Conservation (phyloP, 371 early-diverging fungal species). For the Circinella minor region DNA sequence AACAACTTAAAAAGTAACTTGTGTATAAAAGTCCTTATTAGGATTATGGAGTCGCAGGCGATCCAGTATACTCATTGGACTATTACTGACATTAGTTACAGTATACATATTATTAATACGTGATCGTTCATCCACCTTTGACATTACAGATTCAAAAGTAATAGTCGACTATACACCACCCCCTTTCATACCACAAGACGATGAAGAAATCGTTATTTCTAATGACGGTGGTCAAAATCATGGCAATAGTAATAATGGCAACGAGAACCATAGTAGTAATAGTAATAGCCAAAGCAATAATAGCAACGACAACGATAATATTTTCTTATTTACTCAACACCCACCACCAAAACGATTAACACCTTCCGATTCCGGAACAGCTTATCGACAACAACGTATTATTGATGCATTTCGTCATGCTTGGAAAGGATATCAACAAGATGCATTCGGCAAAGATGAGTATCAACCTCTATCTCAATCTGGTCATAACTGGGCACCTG, state of each 20-base stretch:
- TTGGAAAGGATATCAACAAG: constrained; percentile 79
- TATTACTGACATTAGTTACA: neutral
- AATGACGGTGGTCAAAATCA: no score
- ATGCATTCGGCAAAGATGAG: constrained; percentile 88
- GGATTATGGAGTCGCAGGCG: constrained; percentile 9
- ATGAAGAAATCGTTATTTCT: neutral
- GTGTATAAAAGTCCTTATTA: constrained; percentile 1
- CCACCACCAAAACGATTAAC: constrained; percentile 26
- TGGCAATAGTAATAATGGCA: neutral
- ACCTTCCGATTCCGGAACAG: constrained; percentile 23
- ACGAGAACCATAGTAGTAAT: neutral
- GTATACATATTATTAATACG: neutral
- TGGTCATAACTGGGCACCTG: constrained; percentile 56
- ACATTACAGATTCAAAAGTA: neutral
- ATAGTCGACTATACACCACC: neutral
- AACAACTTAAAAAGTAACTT: neutral
- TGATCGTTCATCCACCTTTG: neutral
- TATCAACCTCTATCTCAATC: constrained; percentile 73
- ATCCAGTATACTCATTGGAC: neutral
- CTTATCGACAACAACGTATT: constrained; percentile 51
- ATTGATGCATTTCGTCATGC: constrained; percentile 68
- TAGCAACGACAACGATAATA: neutral
- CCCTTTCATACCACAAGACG: constrained; percentile 2
- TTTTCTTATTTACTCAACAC: constrained; percentile 32
- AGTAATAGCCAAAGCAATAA: constrained; percentile 11